A percentile compares a stretch with the other conserved stretches of the same genome.
phyloP scores from a whole-genome alignment of 1,284 basidiomycete species.

The Malassezia psittaci region DNA sequence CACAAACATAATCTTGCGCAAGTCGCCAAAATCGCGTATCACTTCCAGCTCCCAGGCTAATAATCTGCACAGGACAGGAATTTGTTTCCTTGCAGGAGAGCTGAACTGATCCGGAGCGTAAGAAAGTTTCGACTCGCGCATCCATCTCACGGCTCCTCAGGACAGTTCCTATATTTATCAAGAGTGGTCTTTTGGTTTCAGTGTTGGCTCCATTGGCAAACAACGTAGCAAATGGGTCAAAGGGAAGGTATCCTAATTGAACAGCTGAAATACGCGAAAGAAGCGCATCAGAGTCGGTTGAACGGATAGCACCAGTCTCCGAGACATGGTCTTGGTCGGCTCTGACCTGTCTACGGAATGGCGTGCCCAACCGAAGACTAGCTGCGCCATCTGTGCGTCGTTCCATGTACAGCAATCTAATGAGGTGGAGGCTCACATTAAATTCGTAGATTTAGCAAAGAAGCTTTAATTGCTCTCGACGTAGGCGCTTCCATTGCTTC shows the following conservation, averaged over 20 bases:
- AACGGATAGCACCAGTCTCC: constrained; percentile 15
- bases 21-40: constrained; percentile 87
- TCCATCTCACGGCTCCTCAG: constrained; percentile 75
- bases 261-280: constrained; percentile 19
- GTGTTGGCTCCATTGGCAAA: constrained; percentile 49
- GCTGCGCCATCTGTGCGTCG: constrained; percentile 1
- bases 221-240: constrained; percentile 9
- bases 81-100: constrained; percentile 34
- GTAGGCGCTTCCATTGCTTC: no score
- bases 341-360: background rate
- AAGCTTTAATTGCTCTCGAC: no score
- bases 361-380: constrained; percentile 8
- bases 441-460: no score
- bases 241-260: constrained; percentile 15
- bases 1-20: constrained; percentile 49
- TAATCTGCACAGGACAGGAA: constrained; percentile 59
- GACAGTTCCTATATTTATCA: constrained; percentile 92
- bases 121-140: constrained; percentile 63
- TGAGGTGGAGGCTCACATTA: background rate
- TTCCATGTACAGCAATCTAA: background rate
- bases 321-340: background rate
- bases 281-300: constrained; percentile 20
- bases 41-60: constrained; percentile 81
- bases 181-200: constrained; percentile 56
- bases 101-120: constrained; percentile 46